Evolutionary conservation across 345 rosid genomes (phyloP).

Genomic region (Psidium friedrichsthalianum): DNA sequence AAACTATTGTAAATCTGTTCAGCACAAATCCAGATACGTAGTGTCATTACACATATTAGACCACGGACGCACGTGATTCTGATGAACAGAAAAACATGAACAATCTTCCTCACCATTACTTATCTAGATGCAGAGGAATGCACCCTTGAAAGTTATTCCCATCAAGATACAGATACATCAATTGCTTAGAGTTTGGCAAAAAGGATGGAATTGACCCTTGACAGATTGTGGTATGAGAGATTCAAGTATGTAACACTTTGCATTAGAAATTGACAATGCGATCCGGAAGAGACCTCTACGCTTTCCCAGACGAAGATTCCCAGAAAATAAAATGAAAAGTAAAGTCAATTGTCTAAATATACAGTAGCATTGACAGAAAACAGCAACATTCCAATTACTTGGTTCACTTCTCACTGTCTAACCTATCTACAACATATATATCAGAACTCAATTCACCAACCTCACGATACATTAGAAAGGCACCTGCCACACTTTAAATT

Average conservation of each 20-base stretch:
- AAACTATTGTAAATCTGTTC: not conserved
- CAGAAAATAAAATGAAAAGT: too few relatives aligned
- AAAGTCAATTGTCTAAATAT: not conserved
- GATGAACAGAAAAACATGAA: too few relatives aligned
- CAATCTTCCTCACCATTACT: not conserved
- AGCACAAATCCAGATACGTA: not conserved
- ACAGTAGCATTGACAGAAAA: not conserved
- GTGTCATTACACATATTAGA: not conserved
- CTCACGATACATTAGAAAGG: not conserved
- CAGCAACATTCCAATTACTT: not conserved
- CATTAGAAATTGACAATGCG: not conserved
- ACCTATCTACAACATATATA: not conserved
- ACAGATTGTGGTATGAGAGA: not conserved
- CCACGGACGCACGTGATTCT: not conserved
- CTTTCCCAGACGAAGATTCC: too few relatives aligned
- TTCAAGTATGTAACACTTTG: not conserved
- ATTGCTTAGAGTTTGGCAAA: conserved; percentile 4
- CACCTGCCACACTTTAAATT: not conserved
- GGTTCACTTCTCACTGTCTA: not conserved
- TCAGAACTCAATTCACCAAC: not conserved
- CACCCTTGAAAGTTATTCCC: conserved; percentile 7
- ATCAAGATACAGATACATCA: not conserved
- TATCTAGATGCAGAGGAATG: conserved; percentile 9
- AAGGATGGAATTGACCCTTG: conserved; percentile 10
- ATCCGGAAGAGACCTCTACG: too few relatives aligned